A percentile compares a stretch with the other conserved stretches of the same genome.
These are phyloP conservation scores for Butyriboletus loyo DNA, from an alignment of 768 basidiomycete species.

Conservation along the genomic window DNA sequence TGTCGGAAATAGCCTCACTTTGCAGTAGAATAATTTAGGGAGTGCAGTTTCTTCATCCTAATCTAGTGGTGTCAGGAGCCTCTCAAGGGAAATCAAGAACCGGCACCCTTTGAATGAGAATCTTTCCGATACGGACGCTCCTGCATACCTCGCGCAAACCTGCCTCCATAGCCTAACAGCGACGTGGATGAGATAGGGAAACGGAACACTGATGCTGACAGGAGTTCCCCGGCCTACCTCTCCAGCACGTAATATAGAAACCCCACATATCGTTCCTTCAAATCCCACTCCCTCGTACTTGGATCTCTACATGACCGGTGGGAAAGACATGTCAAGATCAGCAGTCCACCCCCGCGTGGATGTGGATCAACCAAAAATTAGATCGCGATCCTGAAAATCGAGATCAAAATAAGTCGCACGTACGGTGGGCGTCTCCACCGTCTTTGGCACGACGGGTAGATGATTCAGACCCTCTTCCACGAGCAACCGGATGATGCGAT, in stretches of 20 bases:
- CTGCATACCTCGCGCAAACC: constrained; percentile 95
- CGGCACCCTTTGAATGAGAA: constrained; percentile 89
- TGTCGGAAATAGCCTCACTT: constrained; percentile 41
- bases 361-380: not conserved
- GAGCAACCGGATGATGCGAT: constrained; percentile 82
- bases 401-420: constrained; percentile 24
- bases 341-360: not conserved
- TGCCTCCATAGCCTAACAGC: constrained; percentile 90
- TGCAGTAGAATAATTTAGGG: constrained; percentile 91
- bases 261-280: constrained; percentile 94
- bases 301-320: constrained; percentile 50
- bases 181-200: not conserved
- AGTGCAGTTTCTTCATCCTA: constrained; percentile 94
- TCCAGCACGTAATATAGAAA: constrained; percentile 91
- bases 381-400: not conserved
- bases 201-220: not conserved
- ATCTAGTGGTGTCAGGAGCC: not conserved
- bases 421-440: constrained; percentile 80
- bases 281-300: constrained; percentile 91
- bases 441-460: constrained; percentile 71
- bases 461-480: constrained; percentile 90
- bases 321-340: not conserved
- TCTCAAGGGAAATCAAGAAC: not conserved
- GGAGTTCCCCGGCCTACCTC: constrained; percentile 51
- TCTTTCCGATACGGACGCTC: constrained; percentile 93